Evolutionary conservation across 2,329 filamentous ascomycete species (phyloP), one percentile per base, ranked within the genome.

Genomic region (Cyphellophora europaea): DNA sequence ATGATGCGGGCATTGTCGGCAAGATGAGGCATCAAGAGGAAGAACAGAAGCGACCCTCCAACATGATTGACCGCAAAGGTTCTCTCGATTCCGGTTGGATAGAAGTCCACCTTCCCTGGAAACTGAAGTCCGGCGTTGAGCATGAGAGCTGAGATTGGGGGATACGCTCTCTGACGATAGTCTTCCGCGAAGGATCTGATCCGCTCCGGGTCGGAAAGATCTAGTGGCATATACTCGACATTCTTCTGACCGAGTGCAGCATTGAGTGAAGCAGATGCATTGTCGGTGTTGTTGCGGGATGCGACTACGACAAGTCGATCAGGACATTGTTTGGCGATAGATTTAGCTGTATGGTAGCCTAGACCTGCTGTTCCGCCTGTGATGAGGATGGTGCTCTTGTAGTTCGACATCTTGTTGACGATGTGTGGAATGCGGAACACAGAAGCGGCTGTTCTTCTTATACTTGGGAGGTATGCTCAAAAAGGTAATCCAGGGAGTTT

Each of bases 51-150:
- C 11, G 66, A 61, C 43, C 73, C 66, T 4, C 68, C 68, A 27
- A 71, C 56, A 41, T 72, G 66, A 37, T 60, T 66, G 42, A 69
- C 55, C 4, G 54, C 66, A 43, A 74, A 74, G 5, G 62, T 66
- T 19, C 49, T 44, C 45, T 73, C 69, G 27, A 70, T 48, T 5
- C 63, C 62, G 13, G 71, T 62, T 0, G 33, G 39, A 0, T 60
- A 63, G 31, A 58, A 55, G 1, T 44, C 17, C 2, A 65, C 32
- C 0, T 41, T 41, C 0, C 46, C 47, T 1, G 62, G 60, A 31
- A 67, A 61, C 41, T 72, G 66, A 0, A 69, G 40, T 0, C 53
- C 67, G 2, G 67, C 67, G 34, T 72, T 72, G 13, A 69, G 51
- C n/a, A 68, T 40, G 5, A 72, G 55, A 4, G 55, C 50, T 32